Evolutionary conservation across 2,329 filamentous ascomycete species (phyloP).

Genomic region (Pyrenophora graminea): DNA sequence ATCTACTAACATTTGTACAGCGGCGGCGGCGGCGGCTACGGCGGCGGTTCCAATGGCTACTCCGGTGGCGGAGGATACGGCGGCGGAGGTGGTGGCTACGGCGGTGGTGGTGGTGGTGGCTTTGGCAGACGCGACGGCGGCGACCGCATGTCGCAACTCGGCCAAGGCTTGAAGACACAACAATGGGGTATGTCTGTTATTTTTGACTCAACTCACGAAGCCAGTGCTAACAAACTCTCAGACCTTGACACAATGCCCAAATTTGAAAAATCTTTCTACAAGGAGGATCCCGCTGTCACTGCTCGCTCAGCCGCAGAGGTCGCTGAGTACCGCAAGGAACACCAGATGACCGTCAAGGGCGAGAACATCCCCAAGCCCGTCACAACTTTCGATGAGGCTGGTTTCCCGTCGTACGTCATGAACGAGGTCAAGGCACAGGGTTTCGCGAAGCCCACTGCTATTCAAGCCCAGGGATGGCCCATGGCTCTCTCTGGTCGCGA

Average conservation of each 20-base stretch:
- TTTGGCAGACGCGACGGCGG: slow-evolving; percentile 66
- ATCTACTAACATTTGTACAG: slow-evolving; percentile 37
- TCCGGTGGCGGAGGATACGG: slow-evolving; percentile 60
- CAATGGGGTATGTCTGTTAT: slow-evolving; percentile 73
- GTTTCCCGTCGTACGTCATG: slow-evolving; percentile 96
- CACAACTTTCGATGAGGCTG: slow-evolving; percentile 95
- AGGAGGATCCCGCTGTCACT: slow-evolving; percentile 82
- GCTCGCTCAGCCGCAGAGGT: slow-evolving; percentile 77
- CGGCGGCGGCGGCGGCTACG: slow-evolving; percentile 21
- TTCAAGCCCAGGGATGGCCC: slow-evolving; percentile 98
- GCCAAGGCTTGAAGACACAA: slow-evolving; percentile 83
- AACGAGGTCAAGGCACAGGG: slow-evolving; percentile 98
- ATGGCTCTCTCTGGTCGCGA: slow-evolving; percentile 98
- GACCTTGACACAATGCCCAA: slow-evolving; percentile 82
- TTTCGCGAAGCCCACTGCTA: slow-evolving; percentile 89
- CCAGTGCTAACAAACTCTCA: slow-evolving; percentile 48
- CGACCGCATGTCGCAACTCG: slow-evolving; percentile 92
- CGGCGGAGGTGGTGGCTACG: slow-evolving; percentile 48
- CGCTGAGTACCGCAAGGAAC: slow-evolving; percentile 81
- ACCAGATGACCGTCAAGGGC: slow-evolving; percentile 83
- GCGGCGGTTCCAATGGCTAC: slow-evolving; percentile 63
- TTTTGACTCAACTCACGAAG: neutral
- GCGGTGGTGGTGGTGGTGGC: slow-evolving; percentile 25
- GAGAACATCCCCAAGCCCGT: slow-evolving; percentile 87
- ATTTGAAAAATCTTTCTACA: slow-evolving; percentile 99